Evolutionary conservation across 2,329 filamentous ascomycete genomes (phyloP), one percentile per base, ranked within the genome.

Genomic region (Bretziella fagacearum): DNA sequence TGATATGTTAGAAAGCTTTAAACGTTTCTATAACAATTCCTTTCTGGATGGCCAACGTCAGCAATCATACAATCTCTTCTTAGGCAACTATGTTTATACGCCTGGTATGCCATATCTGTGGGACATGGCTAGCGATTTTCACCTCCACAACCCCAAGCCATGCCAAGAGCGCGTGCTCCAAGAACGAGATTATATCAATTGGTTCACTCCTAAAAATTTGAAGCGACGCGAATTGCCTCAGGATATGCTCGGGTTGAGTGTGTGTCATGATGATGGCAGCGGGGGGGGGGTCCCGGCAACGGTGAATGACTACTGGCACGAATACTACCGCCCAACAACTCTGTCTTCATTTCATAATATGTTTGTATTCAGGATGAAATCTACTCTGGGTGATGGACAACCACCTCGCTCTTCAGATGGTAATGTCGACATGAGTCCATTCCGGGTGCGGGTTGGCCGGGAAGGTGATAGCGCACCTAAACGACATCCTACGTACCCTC

Each of bases 1-100:
- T 54, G 91, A 98, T 61, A 96, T 98, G 89, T 87, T 98, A 18
- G 91, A 98, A 64, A 94, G 85, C 60, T 95, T 98, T 68, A 98
- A 96, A 62, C 77, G 91, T 23, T 98, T 96, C 61, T 98, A 98
- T 62, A 94, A 96, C 64, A 98, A 98, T 58, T 93, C 89, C 0
- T 98, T 98, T 60, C 73, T 98, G 6, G 91, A 98, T 60, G 87
- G 82, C n/a, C 91, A 98, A 59, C 78, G 91, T 26, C 91, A 98
- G 62, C 91, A 98, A 62, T 91, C 91, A 1, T 96, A 96, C 62
- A 98, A 98, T 55, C 68, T 98, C 7, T 98, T 98, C 58, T 71
- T 98, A 1, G 91, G 91, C 5, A 95, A 96, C 58, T 98, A 98
- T 60, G 84, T 87, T 44, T 96, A 86, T 58, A 65, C 73, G 0